These are phyloP conservation scores for Chlamydomonas eustigma DNA, from an alignment of 139 green algal genomes.

Conservation along the genomic window DNA sequence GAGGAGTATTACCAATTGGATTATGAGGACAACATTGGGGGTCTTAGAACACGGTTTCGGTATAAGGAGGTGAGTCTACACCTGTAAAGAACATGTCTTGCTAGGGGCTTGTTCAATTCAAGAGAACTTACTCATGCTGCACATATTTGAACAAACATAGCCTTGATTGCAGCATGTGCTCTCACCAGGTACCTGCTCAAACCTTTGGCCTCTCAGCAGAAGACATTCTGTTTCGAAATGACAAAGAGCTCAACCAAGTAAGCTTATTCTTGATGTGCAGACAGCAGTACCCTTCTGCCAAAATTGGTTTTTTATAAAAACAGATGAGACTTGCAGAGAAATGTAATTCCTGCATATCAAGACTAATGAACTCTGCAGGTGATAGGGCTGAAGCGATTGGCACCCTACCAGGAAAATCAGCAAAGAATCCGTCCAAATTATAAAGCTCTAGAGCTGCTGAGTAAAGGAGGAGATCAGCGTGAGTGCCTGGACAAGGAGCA, in stretches of 20 bases:
- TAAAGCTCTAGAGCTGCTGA: slow-evolving; percentile 44
- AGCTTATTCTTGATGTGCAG: too few species aligned
- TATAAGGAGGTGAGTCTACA: slow-evolving; percentile 29
- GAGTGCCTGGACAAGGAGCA: not conserved
- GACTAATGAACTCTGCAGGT: slow-evolving; percentile 48
- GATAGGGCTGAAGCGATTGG: slow-evolving; percentile 78
- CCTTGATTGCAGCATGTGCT: too few species aligned
- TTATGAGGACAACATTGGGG: slow-evolving; percentile 83
- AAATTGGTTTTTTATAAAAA: too few species aligned
- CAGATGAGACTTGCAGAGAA: too few species aligned
- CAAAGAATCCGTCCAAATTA: slow-evolving; percentile 50
- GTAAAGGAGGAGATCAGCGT: slow-evolving; percentile 2
- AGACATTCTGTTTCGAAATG: slow-evolving; percentile 72
- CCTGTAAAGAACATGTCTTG: too few species aligned
- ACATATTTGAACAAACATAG: too few species aligned
- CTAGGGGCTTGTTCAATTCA: too few species aligned
- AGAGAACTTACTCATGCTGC: too few species aligned
- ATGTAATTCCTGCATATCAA: not conserved
- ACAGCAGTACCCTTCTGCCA: too few species aligned
- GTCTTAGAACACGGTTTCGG: slow-evolving; percentile 66
- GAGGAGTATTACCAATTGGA: slow-evolving; percentile 93
- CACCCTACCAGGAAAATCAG: slow-evolving; percentile 76
- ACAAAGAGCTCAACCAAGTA: slow-evolving; percentile 38
- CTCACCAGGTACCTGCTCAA: slow-evolving; percentile 53
- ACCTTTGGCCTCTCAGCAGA: slow-evolving; percentile 70